Evolutionary conservation across 768 basidiomycete species (phyloP), one percentile per base, ranked within the genome.

Genomic region (Tephrocybe sp.): DNA sequence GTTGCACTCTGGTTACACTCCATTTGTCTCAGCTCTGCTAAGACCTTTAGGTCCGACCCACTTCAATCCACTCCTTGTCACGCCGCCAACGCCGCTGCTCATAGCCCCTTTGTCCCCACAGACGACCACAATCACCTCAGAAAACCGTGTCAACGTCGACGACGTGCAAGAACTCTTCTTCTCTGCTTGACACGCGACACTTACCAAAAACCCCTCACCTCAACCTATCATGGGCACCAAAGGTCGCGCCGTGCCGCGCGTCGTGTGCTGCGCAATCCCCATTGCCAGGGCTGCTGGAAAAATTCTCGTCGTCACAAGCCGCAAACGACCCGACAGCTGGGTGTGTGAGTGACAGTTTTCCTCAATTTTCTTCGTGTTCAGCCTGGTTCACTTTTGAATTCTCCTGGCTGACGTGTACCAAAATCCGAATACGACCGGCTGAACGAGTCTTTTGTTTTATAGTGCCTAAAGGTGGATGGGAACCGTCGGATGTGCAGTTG

Each of bases 381-480:
- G 15, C 34, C 15, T n/a, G 4, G 45, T 57, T 21, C 4, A 34
- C n/a, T 18, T 8, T 21, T 49, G 30, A 24, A 26, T 37, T 38
- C 25, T 21, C 24, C 24, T 38, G 36, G 50, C 46, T 53, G 46
- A 47, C 55, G 45, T 62, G 44, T 59, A 49, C 33, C 26, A 15
- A 4, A 40, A 39, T 39, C 38, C 32, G 49, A 50, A 46, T 12
- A 45, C 30, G 18, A 50, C 59, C 58, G 48, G 59, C 48, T 51
- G 18, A 25, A 28, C 18, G 20, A 32, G 9, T 25, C 48, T 21
- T 45, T 50, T 37, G 25, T 51, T 48, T 52, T 48, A 45, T 65
- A 93, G 91, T 93, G 63, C 91, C 91, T n/a, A 93, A 93, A 77
- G 91, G 91, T 68, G 91, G 91, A 65, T 93, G 86, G 86, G 91